Percentiles rank a stretch among this genome's conserved stretches.
These are phyloP conservation scores for Xerocomus spinulosus DNA, from an alignment of 768 basidiomycete genomes.

Conservation along the genomic window DNA sequence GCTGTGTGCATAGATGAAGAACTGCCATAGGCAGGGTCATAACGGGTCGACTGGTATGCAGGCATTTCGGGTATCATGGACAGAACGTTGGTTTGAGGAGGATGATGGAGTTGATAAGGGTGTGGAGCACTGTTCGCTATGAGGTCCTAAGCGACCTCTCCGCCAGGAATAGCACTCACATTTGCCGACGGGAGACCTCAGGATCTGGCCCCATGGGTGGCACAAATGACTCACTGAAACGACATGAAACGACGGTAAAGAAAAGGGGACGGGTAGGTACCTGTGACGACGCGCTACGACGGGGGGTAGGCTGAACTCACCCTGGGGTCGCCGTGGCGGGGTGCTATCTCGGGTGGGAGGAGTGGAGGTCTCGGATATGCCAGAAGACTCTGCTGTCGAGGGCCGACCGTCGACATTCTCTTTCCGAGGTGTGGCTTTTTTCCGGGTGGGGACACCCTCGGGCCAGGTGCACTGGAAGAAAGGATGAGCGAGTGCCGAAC, in stretches of 20 bases:
- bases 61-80: constrained; percentile 58
- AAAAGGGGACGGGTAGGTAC: constrained; percentile 16
- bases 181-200: constrained; percentile 41
- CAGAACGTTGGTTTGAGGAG: constrained; percentile 41
- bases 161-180: constrained; percentile 35
- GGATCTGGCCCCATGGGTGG: constrained; percentile 42
- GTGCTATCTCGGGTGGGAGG: constrained; percentile 66
- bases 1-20: constrained; percentile 28
- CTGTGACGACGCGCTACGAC: constrained; percentile 40
- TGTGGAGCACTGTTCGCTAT: constrained; percentile 36
- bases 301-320: constrained; percentile 36
- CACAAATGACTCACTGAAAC: constrained; percentile 42
- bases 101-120: constrained; percentile 41
- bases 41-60: constrained; percentile 48
- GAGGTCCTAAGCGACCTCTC: constrained; percentile 8
- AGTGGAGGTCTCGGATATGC: constrained; percentile 65
- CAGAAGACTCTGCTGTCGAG: constrained; percentile 73
- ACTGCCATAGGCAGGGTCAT: constrained; percentile 47
- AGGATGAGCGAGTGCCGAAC: constrained; percentile 11
- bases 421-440: constrained; percentile 56
- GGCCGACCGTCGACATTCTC: constrained; percentile 60
- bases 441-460: constrained; percentile 67
- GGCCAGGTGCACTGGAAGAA: constrained; percentile 73
- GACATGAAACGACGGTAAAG: constrained; percentile 3
- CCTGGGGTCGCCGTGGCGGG: constrained; percentile 51